Conservation (phyloP, 2,329 filamentous ascomycete species). For the Cladosporium sp. region DNA sequence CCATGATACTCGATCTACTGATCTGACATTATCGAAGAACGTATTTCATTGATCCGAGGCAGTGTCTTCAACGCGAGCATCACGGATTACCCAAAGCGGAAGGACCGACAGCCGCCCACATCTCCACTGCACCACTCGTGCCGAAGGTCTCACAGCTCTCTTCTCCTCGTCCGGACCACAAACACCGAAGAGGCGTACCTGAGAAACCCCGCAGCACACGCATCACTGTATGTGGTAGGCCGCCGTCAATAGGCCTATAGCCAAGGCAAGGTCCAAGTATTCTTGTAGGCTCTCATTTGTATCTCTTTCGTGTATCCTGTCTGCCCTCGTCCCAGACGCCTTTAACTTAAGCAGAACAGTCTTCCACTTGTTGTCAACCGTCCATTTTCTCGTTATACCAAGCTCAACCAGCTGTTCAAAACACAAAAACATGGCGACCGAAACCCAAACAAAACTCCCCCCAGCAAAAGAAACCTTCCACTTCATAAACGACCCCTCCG, state of each 20-base stretch:
- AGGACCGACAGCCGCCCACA: background rate
- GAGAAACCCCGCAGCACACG: conserved; percentile 20
- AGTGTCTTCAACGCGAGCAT: background rate
- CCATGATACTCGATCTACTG: background rate
- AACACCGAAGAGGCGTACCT: conserved; percentile 1
- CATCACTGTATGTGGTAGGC: conserved; percentile 21
- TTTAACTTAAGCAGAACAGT: background rate
- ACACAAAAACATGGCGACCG: conserved; percentile 8
- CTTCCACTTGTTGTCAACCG: background rate
- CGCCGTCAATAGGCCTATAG: background rate
- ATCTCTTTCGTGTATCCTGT: background rate
- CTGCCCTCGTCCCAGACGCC: background rate
- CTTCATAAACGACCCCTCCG: conserved; percentile 40
- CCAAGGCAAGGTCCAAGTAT: conserved; percentile 19
- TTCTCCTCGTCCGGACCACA: conserved; percentile 8
- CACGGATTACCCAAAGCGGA: background rate
- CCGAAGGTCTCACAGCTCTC: conserved; percentile 4
- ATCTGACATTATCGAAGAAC: background rate
- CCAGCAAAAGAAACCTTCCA: conserved; percentile 41
- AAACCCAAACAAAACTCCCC: conserved; percentile 23
- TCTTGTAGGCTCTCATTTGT: background rate
- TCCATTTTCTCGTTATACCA: background rate
- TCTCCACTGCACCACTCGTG: conserved; percentile 3
- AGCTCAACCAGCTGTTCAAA: background rate
- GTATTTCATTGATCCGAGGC: background rate